phyloP scores from a whole-genome alignment of 345 rosid genomes.

The Salix viminalis region DNA sequence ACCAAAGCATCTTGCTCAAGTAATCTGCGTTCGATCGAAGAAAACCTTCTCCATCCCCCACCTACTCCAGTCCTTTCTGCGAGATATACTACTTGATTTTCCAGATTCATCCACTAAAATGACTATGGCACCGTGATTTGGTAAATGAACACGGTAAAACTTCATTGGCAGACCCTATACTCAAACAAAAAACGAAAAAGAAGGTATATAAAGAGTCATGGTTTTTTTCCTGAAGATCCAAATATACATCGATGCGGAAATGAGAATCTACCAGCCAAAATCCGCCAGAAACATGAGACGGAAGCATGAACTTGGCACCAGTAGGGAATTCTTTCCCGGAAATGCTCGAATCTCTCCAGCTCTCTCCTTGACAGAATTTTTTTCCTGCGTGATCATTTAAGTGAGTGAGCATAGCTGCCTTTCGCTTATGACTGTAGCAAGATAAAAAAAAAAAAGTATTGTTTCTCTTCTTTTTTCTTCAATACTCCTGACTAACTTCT shows the following conservation, averaged over 20 bases:
- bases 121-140: slow-evolving; percentile 17
- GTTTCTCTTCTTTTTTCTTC: no score
- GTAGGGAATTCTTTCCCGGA: slow-evolving; percentile 15
- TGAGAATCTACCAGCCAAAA: slow-evolving; percentile 23
- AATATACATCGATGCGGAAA: background rate
- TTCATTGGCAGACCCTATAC: slow-evolving; percentile 11
- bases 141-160: slow-evolving; percentile 19
- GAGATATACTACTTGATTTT: slow-evolving; percentile 13
- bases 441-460: background rate
- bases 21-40: slow-evolving; percentile 15
- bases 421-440: background rate
- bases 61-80: slow-evolving; percentile 7
- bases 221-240: background rate
- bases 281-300: slow-evolving; percentile 28
- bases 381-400: background rate
- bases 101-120: slow-evolving; percentile 22
- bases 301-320: slow-evolving; percentile 15
- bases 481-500: no score
- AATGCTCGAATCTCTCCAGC: slow-evolving; percentile 14
- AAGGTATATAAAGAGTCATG: background rate
- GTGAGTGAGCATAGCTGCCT: background rate
- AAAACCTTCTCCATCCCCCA: slow-evolving; percentile 31
- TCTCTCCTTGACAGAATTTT: background rate
- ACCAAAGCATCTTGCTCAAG: slow-evolving; percentile 21
- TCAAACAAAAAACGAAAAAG: background rate